Evolutionary conservation across 768 basidiomycete species (phyloP).

Genomic region (Tricholoma bakamatsutake): DNA sequence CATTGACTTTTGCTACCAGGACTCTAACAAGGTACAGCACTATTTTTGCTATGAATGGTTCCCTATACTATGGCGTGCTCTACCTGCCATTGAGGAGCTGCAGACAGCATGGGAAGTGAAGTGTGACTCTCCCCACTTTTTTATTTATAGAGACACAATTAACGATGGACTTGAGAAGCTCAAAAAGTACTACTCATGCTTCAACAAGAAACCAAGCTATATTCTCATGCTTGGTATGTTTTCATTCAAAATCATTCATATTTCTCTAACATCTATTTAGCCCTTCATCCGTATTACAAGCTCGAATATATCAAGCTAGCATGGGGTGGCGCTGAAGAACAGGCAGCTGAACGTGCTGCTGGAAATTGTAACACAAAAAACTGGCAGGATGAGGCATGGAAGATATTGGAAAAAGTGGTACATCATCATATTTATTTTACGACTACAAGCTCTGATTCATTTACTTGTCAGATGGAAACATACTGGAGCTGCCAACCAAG

Average conservation of each 20-base stretch:
- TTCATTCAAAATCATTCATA: background rate
- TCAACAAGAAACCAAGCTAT: background rate
- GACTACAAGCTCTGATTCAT: conserved; percentile 1
- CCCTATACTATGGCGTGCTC: conserved; percentile 17
- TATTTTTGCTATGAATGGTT: conserved; percentile 16
- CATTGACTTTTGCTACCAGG: background rate
- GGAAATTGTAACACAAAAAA: no score
- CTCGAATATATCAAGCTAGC: no score
- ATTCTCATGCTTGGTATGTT: conserved; percentile 21
- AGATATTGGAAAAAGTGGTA: conserved; percentile 11
- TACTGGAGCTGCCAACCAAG: conserved; percentile 5
- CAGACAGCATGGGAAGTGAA: no score
- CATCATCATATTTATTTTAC: background rate
- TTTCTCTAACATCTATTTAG: conserved; percentile 4
- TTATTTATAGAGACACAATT: background rate
- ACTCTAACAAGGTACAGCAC: conserved; percentile 4
- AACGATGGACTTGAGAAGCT: no score
- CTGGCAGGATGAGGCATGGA: conserved; percentile 14
- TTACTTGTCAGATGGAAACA: conserved; percentile 8
- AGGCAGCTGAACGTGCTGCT: no score
- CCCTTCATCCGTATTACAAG: conserved; percentile 25
- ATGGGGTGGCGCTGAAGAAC: no score
- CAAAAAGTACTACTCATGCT: conserved; percentile 14
- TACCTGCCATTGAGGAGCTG: no score
- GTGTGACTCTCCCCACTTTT: background rate